These are phyloP conservation scores for Phytophthora hybrid DNA, from an alignment of 352 stramenopile genomes.

Conservation along the genomic window DNA sequence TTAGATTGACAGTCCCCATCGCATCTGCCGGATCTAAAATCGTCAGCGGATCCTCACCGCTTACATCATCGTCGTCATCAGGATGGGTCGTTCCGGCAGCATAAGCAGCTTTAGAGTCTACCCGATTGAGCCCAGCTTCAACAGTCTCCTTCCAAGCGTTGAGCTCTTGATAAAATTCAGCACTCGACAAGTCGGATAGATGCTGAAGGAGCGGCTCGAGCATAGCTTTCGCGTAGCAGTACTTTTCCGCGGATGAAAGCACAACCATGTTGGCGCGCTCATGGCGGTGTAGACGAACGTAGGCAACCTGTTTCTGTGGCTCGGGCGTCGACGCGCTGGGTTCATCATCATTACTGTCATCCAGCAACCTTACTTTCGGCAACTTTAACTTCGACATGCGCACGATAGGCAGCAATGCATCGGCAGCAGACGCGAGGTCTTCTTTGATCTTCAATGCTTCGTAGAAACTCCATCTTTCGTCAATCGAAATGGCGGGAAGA, in stretches of 20 bases:
- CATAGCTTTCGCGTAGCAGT: background rate
- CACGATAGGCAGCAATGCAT: too few relatives aligned
- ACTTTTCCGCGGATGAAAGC: background rate
- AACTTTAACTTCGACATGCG: background rate
- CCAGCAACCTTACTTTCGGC: background rate
- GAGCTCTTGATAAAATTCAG: slow-evolving; percentile 10
- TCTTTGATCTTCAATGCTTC: too few relatives aligned
- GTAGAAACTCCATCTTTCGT: too few relatives aligned
- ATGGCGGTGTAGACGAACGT: background rate
- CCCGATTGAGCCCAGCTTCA: background rate
- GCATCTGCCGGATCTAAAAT: slow-evolving; percentile 7
- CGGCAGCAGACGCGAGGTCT: too few relatives aligned
- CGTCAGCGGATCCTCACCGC: background rate
- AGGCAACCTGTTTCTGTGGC: background rate
- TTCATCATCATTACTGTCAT: background rate
- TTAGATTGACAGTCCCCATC: slow-evolving; percentile 6
- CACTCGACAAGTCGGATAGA: slow-evolving; percentile 9
- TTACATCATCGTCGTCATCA: background rate
- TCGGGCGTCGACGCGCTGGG: background rate
- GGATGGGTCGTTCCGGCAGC: background rate
- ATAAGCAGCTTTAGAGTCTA: background rate
- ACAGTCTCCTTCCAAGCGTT: slow-evolving; percentile 17
- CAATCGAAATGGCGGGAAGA: background rate
- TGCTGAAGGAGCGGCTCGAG: slow-evolving; percentile 12
- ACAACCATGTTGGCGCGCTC: background rate